Conservation (phyloP, 495 filamentous ascomycete species). For the Glarea lozoyensis region DNA sequence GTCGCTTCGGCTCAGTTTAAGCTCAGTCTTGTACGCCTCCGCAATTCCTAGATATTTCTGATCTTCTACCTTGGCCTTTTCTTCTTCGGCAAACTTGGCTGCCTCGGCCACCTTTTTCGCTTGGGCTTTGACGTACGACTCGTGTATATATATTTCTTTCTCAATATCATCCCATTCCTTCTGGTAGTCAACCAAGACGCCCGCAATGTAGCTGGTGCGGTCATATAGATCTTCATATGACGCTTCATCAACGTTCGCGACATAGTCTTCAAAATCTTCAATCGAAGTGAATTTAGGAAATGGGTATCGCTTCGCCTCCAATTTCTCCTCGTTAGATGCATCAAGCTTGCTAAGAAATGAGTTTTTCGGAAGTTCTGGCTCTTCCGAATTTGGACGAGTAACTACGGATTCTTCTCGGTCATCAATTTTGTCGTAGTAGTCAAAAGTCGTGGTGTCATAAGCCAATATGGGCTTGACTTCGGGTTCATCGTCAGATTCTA, state of each 20-base stretch:
- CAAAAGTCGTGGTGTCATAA: constrained; percentile 2
- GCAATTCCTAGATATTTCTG: not conserved
- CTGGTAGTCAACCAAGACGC: constrained; percentile 6
- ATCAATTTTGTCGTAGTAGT: constrained; percentile 6
- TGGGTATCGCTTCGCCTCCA: not conserved
- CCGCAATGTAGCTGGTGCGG: constrained; percentile 5
- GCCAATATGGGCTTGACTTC: constrained; percentile 1
- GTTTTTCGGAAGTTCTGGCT: constrained; percentile 3
- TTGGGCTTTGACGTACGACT: not conserved
- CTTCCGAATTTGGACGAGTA: not conserved
- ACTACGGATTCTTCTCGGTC: not conserved
- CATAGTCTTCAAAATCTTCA: constrained; percentile 10
- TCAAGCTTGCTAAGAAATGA: not conserved
- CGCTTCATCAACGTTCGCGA: constrained; percentile 8
- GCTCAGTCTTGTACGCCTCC: constrained; percentile 2
- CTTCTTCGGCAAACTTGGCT: constrained; percentile 5
- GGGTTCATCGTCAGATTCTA: not conserved
- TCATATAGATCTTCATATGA: constrained; percentile 13
- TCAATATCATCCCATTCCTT: constrained; percentile 15
- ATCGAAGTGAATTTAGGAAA: constrained; percentile 13
- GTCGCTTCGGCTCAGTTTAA: constrained; percentile 1
- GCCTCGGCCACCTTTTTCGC: not conserved
- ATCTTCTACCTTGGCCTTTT: constrained; percentile 7
- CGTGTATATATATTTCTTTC: constrained; percentile 2
- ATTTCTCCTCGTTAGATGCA: constrained; percentile 1